A percentile compares a stretch with the other conserved stretches of the same genome.
phyloP scores from a whole-genome alignment of 2,329 filamentous ascomycete species.

The Pseudocercospora vitis region DNA sequence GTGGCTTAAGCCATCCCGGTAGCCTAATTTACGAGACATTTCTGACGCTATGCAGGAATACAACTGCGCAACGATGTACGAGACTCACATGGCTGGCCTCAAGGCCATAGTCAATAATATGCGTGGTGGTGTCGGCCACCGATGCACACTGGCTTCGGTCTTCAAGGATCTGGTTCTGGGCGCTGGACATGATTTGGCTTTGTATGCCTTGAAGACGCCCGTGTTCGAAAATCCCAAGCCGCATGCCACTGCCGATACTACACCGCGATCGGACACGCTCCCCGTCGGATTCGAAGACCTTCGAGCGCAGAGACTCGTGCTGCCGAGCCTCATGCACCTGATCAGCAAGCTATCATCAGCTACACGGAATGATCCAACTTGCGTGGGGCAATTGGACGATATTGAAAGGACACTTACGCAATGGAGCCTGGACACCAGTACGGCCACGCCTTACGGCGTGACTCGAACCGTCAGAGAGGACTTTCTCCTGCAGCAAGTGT shows the following conservation, averaged over 20 bases:
- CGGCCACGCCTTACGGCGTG: slow-evolving; percentile 19
- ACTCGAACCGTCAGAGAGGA: slow-evolving; percentile 23
- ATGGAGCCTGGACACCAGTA: slow-evolving; percentile 13
- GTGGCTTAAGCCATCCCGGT: slow-evolving; percentile 9
- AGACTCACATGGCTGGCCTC: slow-evolving; percentile 27
- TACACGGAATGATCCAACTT: slow-evolving; percentile 12
- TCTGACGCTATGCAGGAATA: slow-evolving; percentile 21
- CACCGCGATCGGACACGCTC: slow-evolving; percentile 13
- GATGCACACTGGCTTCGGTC: slow-evolving; percentile 16
- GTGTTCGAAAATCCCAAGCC: slow-evolving; percentile 15
- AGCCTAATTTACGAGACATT: slow-evolving; percentile 6
- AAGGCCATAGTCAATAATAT: slow-evolving; percentile 23
- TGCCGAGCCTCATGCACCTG: slow-evolving; percentile 20
- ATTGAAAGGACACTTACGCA: slow-evolving; percentile 16
- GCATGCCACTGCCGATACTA: neutral
- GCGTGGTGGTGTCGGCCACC: slow-evolving; percentile 20
- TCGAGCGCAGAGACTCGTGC: slow-evolving; percentile 15
- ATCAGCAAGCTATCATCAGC: slow-evolving; percentile 11
- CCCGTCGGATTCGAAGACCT: slow-evolving; percentile 14
- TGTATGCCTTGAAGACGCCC: slow-evolving; percentile 21
- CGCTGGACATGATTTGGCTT: slow-evolving; percentile 22
- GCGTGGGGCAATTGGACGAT: slow-evolving; percentile 9
- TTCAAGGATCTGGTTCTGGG: slow-evolving; percentile 18
- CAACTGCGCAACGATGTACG: slow-evolving; percentile 21
- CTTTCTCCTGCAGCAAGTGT: slow-evolving; percentile 18